Evolutionary conservation across 2,329 filamentous ascomycete genomes (phyloP).

Genomic region (Calonectria hawksworthii): DNA sequence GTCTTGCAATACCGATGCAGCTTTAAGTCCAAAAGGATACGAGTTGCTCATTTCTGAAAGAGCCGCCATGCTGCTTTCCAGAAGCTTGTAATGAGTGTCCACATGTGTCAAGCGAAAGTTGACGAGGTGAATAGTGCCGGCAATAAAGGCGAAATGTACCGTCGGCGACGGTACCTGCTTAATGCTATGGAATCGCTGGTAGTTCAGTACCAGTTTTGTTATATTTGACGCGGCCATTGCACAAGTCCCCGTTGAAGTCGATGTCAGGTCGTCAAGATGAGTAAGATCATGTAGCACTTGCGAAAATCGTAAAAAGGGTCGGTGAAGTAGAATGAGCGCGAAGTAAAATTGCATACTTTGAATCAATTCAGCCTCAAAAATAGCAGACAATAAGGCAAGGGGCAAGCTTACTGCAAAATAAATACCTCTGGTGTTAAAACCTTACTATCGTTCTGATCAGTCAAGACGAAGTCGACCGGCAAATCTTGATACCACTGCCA

Average conservation of each 20-base stretch:
- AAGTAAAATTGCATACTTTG: constrained; percentile 1
- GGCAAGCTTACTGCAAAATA: neutral
- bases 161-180: neutral
- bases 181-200: neutral
- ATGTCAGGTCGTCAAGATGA: neutral
- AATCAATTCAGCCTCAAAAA: neutral
- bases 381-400: no score
- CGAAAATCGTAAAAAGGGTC: neutral
- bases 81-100: neutral
- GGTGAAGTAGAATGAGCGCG: neutral
- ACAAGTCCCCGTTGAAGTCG: neutral
- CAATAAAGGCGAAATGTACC: neutral
- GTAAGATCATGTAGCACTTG: neutral
- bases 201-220: neutral
- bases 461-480: neutral
- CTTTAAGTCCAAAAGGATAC: neutral
- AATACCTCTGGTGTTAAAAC: neutral
- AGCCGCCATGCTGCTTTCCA: neutral
- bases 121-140: neutral
- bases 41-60: neutral
- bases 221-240: neutral
- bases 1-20: neutral
- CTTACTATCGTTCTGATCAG: no score
- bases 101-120: neutral
- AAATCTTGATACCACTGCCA: neutral